A percentile compares a stretch with the other conserved stretches of the same genome.
phyloP scores from a whole-genome alignment of 805 yeast species.

The Pichia rugopelliculosa region DNA sequence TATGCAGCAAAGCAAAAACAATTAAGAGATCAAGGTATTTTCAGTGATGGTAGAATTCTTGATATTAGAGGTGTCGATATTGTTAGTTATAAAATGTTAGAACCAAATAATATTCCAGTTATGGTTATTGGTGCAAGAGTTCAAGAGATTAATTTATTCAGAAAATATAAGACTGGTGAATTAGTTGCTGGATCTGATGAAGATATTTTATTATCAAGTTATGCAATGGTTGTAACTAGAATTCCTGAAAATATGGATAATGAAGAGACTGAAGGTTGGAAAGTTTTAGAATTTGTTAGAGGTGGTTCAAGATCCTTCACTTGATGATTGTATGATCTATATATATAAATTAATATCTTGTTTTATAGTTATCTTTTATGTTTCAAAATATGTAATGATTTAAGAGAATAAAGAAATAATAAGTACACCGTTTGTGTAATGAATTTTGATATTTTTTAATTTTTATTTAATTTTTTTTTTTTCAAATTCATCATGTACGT shows the following conservation, averaged over 20 bases:
- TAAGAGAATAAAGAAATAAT: no score
- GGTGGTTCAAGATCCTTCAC: conserved; percentile 86
- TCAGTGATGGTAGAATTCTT: conserved; percentile 83
- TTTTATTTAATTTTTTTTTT: no score
- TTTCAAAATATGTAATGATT: neutral
- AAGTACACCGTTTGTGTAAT: neutral
- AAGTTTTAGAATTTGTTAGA: conserved; percentile 85
- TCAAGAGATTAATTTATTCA: conserved; percentile 86
- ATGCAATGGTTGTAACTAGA: conserved; percentile 93
- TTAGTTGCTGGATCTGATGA: conserved; percentile 95
- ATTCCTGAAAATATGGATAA: conserved; percentile 87
- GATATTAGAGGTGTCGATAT: conserved; percentile 95
- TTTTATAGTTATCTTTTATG: conserved; percentile 2
- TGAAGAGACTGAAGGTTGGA: conserved; percentile 94
- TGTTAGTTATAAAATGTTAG: conserved; percentile 76
- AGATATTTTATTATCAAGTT: conserved; percentile 85
- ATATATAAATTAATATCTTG: conserved; percentile 1
- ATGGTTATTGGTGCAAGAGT: conserved; percentile 92
- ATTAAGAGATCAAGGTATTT: conserved; percentile 81
- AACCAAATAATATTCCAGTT: conserved; percentile 89
- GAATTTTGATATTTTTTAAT: neutral
- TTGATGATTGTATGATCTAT: conserved; percentile 13
- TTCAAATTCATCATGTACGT: no score
- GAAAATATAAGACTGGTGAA: conserved; percentile 87
- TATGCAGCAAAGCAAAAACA: conserved; percentile 92